Evolutionary conservation across 169 alveolate species (phyloP).

Genomic region (Plasmodium reichenowi): DNA sequence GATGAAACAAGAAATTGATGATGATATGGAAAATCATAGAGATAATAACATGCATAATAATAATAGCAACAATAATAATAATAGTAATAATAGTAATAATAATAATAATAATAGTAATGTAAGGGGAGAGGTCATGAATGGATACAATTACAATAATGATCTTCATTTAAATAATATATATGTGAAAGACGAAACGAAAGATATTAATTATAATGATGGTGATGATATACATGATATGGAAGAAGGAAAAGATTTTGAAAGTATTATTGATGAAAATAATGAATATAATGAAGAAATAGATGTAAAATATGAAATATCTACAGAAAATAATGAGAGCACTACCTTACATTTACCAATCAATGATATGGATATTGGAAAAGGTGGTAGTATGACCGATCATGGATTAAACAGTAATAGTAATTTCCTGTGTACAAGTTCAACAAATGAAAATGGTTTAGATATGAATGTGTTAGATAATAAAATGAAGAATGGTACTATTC

Average conservation of each 20-base stretch:
- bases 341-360: background rate
- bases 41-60: too few species aligned
- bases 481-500: background rate
- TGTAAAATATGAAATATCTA: conserved; percentile 19
- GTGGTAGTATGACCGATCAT: conserved; percentile 2
- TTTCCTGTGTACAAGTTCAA: background rate
- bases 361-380: conserved; percentile 2
- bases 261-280: background rate
- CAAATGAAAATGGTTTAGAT: background rate
- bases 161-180: background rate
- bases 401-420: conserved; percentile 3
- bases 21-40: too few species aligned
- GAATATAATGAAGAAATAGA: conserved; percentile 15
- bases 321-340: conserved; percentile 1
- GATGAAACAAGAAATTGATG: too few species aligned
- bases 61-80: background rate
- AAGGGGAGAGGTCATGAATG: background rate
- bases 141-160: background rate
- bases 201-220: background rate
- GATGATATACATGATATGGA: conserved; percentile 12
- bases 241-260: background rate
- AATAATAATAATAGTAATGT: background rate
- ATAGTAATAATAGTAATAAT: background rate
- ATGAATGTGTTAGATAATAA: background rate
- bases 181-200: conserved; percentile 16